A percentile compares a stretch with the other conserved stretches of the same genome.
phyloP scores from a whole-genome alignment of 2,329 filamentous ascomycete species.

The Coniochaeta pulveracea region DNA sequence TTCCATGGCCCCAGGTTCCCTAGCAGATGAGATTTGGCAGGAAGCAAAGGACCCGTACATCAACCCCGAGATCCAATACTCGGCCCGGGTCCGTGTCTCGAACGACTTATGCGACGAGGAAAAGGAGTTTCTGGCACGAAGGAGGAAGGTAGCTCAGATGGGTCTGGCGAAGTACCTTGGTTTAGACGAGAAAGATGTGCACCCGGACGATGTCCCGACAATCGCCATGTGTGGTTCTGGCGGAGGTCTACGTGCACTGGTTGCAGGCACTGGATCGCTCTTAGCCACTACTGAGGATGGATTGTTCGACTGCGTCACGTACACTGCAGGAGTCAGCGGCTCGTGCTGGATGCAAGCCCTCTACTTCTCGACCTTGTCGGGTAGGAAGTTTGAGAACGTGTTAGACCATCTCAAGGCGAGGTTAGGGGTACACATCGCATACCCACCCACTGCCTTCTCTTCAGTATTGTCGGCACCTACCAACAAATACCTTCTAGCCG shows the following conservation, averaged over 20 bases:
- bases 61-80: slow-evolving; percentile 79
- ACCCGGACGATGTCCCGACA: slow-evolving; percentile 83
- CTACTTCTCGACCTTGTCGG: slow-evolving; percentile 70
- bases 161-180: slow-evolving; percentile 76
- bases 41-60: slow-evolving; percentile 76
- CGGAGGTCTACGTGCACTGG: slow-evolving; percentile 78
- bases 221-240: slow-evolving; percentile 95
- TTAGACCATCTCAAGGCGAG: slow-evolving; percentile 80
- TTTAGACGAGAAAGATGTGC: slow-evolving; percentile 67
- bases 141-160: slow-evolving; percentile 55
- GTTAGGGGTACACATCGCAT: slow-evolving; percentile 81
- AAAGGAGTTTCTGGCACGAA: slow-evolving; percentile 56
- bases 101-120: slow-evolving; percentile 75
- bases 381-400: slow-evolving; percentile 54
- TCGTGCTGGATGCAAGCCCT: slow-evolving; percentile 92
- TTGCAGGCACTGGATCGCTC: slow-evolving; percentile 82
- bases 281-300: slow-evolving; percentile 76
- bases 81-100: slow-evolving; percentile 74
- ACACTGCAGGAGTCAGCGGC: slow-evolving; percentile 90
- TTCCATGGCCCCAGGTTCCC: slow-evolving; percentile 74
- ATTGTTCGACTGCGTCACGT: slow-evolving; percentile 87
- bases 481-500: slow-evolving; percentile 80
- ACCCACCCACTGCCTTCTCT: slow-evolving; percentile 73
- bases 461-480: slow-evolving; percentile 81
- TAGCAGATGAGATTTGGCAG: slow-evolving; percentile 87